Conservation (phyloP, 2,329 filamentous ascomycete genomes). For the Alternaria gaisen region DNA sequence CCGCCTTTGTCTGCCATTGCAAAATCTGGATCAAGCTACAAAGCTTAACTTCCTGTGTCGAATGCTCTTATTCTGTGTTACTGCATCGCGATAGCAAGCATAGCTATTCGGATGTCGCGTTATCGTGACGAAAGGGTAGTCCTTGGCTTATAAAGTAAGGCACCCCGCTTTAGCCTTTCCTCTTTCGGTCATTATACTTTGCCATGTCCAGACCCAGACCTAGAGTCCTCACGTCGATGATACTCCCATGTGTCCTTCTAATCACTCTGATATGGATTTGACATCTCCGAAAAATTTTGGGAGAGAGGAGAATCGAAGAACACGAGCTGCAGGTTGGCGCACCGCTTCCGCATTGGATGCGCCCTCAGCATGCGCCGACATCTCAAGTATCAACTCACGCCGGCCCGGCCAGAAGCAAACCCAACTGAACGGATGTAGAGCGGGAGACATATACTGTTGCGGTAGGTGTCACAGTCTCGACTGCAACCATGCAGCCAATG, state of each 20-base stretch:
- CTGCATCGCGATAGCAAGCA: background rate
- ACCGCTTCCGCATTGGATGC: background rate
- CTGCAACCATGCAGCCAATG: constrained; percentile 14
- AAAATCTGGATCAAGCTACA: no score
- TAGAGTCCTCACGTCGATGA: background rate
- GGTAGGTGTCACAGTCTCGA: constrained; percentile 25
- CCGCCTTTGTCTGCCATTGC: background rate
- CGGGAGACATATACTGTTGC: constrained; percentile 3
- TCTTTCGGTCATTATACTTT: background rate
- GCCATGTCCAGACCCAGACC: background rate
- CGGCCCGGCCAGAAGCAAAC: background rate
- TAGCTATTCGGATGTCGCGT: background rate
- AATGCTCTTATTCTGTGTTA: background rate
- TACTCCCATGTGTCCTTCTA: background rate
- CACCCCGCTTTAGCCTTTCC: constrained; percentile 1
- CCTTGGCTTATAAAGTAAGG: background rate
- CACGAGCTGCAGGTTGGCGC: background rate
- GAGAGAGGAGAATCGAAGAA: background rate
- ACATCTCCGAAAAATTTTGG: background rate
- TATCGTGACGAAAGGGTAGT: background rate
- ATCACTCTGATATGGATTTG: background rate
- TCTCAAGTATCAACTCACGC: background rate
- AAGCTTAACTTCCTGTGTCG: background rate
- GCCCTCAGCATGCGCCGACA: background rate
- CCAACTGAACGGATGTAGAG: constrained; percentile 5